Conservation (phyloP, 2,329 filamentous ascomycete genomes). For the Thielaviopsis musarum region DNA sequence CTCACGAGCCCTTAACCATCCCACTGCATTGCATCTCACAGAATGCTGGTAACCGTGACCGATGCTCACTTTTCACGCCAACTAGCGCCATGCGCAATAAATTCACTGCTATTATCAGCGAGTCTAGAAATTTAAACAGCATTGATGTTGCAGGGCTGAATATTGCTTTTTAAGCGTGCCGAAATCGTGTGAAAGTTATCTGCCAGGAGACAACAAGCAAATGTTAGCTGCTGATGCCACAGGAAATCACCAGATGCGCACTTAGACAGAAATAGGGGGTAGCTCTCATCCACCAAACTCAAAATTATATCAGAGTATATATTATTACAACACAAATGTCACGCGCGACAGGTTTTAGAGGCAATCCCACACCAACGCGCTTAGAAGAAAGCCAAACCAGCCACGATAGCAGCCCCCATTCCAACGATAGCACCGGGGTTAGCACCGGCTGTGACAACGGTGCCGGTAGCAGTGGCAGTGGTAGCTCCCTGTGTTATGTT, state of each 20-base stretch:
- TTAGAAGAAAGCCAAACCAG: constrained; percentile 4
- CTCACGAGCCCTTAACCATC: neutral
- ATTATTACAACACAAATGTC: neutral
- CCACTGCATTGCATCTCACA: neutral
- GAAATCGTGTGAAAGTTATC: neutral
- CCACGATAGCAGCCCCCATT: constrained; percentile 5
- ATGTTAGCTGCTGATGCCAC: neutral
- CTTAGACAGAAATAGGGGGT: neutral
- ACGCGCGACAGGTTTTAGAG: neutral
- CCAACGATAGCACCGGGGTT: constrained; percentile 2
- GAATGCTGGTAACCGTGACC: neutral
- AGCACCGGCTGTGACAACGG: constrained; percentile 7
- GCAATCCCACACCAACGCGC: neutral
- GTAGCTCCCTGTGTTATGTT: neutral
- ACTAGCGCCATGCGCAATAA: no score
- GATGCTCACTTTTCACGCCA: neutral
- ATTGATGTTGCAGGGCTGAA: neutral
- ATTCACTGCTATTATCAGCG: neutral
- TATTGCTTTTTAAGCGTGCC: neutral
- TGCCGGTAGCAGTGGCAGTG: neutral
- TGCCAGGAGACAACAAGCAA: neutral
- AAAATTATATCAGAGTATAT: neutral
- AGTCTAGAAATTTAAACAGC: no score
- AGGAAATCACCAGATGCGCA: neutral
- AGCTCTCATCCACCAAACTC: neutral